Conservation (phyloP, 2,329 filamentous ascomycete genomes). For the Ceratocystis eucalypticola region DNA sequence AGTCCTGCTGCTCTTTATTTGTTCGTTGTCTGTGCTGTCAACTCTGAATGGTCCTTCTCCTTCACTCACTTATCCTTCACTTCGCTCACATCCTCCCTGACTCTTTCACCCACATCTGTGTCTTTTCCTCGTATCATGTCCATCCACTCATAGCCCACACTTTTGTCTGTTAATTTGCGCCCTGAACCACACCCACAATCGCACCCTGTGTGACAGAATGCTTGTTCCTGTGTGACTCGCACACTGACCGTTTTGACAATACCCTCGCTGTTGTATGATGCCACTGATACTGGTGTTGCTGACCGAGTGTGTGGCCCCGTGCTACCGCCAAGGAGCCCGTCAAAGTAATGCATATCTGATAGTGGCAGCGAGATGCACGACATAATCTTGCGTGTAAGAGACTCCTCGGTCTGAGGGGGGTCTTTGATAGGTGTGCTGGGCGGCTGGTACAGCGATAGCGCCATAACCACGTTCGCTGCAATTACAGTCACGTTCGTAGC, state of each 20-base stretch:
- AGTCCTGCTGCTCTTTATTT: neutral
- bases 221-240: conserved; percentile 16
- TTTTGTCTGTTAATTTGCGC: conserved; percentile 10
- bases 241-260: conserved; percentile 19
- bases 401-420: conserved; percentile 23
- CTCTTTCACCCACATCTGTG: neutral
- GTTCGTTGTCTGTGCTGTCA: neutral
- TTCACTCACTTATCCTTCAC: too few species aligned
- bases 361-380: conserved; percentile 27
- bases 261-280: conserved; percentile 7
- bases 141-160: conserved; percentile 8
- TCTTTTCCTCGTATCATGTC: conserved; percentile 9
- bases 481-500: conserved; percentile 30
- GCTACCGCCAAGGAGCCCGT: neutral
- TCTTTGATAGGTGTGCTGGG: too few species aligned
- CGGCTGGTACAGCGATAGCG: too few species aligned
- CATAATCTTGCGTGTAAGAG: conserved; percentile 28
- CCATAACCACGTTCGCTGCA: conserved; percentile 27
- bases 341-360: conserved; percentile 19
- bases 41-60: neutral
- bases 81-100: too few species aligned
- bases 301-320: neutral
- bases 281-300: neutral
- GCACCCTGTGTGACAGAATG: conserved; percentile 13
- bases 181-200: conserved; percentile 14